A percentile compares a stretch with the other conserved stretches of the same genome.
Conservation (phyloP, 2,329 filamentous ascomycete species). For the Rhinocladiella similis region DNA sequence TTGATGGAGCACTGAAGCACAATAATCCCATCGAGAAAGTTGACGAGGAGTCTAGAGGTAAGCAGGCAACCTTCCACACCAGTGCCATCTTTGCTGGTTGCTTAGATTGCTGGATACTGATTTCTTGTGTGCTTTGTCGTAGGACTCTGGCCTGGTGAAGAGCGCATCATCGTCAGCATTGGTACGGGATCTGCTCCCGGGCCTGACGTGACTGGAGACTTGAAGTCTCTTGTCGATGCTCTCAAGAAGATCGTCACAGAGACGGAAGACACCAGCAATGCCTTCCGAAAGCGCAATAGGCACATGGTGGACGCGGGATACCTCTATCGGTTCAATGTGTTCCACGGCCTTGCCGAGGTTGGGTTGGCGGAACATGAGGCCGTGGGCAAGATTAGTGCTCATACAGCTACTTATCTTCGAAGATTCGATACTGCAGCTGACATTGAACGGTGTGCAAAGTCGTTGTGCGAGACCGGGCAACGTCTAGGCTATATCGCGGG, state of each 20-base stretch:
- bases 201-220: neutral
- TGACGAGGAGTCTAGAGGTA: constrained; percentile 4
- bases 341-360: constrained; percentile 1
- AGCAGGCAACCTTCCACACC: too few relatives aligned
- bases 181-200: neutral
- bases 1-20: constrained; percentile 14
- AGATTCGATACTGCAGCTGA: constrained; percentile 2
- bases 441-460: constrained; percentile 1
- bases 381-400: neutral
- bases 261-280: constrained; percentile 2
- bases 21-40: constrained; percentile 10
- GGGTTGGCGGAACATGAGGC: constrained; percentile 1
- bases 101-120: too few relatives aligned
- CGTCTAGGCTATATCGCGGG: constrained; percentile 4
- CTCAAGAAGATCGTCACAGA: constrained; percentile 4
- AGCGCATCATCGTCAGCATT: neutral
- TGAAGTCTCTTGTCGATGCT: constrained; percentile 3
- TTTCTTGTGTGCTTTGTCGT: neutral
- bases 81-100: neutral
- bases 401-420: constrained; percentile 3
- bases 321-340: neutral
- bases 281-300: neutral
- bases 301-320: neutral
- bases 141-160: constrained; percentile 2
- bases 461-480: neutral